Evolutionary conservation across 2,329 filamentous ascomycete genomes (phyloP).

Genomic region (Diaporthe eres): DNA sequence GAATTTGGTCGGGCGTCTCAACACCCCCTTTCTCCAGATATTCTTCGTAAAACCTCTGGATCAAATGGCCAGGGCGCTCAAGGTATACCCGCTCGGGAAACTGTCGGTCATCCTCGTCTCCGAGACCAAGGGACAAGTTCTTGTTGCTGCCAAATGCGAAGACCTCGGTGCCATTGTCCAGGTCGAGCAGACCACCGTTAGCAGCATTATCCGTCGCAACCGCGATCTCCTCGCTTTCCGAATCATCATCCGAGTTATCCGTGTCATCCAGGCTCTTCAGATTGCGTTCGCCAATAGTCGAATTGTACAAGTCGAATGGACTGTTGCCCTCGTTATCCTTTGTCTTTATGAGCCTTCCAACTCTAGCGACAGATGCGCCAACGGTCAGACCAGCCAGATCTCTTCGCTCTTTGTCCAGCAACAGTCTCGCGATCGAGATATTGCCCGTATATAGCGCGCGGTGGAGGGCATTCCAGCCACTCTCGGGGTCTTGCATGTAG

Average conservation of each 20-base stretch:
- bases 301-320: constrained; percentile 92
- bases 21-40: constrained; percentile 65
- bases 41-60: constrained; percentile 81
- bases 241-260: constrained; percentile 65
- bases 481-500: constrained; percentile 89
- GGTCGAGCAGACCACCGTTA: constrained; percentile 42
- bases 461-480: constrained; percentile 95
- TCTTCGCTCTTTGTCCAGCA: constrained; percentile 83
- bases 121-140: constrained; percentile 91
- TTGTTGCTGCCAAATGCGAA: constrained; percentile 98
- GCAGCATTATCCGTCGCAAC: constrained; percentile 39
- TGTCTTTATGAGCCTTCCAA: constrained; percentile 87
- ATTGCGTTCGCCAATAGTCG: constrained; percentile 86
- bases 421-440: constrained; percentile 84
- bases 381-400: constrained; percentile 73
- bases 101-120: constrained; percentile 95
- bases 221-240: constrained; percentile 66
- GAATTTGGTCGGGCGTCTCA: constrained; percentile 68
- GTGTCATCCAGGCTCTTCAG: constrained; percentile 60
- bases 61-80: constrained; percentile 81
- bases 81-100: constrained; percentile 88
- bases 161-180: constrained; percentile 79
- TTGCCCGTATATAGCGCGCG: constrained; percentile 92
- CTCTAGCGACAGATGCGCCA: constrained; percentile 70
- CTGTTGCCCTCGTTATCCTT: constrained; percentile 97